These are phyloP conservation scores for Acanthamoeba lenticulata DNA, from an alignment of 208 protist species.

Conservation along the genomic window DNA sequence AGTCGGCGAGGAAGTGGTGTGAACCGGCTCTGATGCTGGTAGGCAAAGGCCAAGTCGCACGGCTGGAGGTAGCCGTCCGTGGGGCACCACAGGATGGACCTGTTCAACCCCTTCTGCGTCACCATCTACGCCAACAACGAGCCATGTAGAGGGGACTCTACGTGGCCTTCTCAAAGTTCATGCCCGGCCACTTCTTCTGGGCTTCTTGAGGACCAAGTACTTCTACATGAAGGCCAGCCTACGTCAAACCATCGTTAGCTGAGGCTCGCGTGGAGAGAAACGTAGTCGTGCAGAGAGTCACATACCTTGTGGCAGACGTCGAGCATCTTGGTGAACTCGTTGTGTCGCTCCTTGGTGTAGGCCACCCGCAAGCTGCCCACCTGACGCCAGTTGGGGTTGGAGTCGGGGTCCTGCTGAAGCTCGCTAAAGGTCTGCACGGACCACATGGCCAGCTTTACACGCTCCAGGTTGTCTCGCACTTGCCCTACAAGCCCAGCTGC, in stretches of 20 bases:
- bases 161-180: conserved; percentile 64
- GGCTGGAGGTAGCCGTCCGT: conserved; percentile 63
- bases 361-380: conserved; percentile 49
- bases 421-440: conserved; percentile 64
- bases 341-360: conserved; percentile 16
- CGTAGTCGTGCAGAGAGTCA: too few species aligned
- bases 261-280: too few species aligned
- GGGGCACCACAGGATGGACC: conserved; percentile 62
- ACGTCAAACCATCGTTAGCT: neutral
- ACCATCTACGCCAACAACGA: too few species aligned
- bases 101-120: too few species aligned
- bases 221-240: conserved; percentile 55
- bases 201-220: neutral
- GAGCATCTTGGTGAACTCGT: conserved; percentile 62
- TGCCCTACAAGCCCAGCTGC: conserved; percentile 60
- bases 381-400: conserved; percentile 59
- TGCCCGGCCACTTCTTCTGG: conserved; percentile 39
- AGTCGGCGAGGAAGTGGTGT: too few species aligned
- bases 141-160: too few species aligned
- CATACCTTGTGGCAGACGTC: conserved; percentile 33
- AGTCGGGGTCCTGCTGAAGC: conserved; percentile 31
- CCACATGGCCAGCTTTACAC: conserved; percentile 68
- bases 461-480: conserved; percentile 50
- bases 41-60: conserved; percentile 41
- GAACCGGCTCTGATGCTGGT: conserved; percentile 45